Conservation (phyloP, 805 yeast species). For the Kluyveromyces siamensis region DNA sequence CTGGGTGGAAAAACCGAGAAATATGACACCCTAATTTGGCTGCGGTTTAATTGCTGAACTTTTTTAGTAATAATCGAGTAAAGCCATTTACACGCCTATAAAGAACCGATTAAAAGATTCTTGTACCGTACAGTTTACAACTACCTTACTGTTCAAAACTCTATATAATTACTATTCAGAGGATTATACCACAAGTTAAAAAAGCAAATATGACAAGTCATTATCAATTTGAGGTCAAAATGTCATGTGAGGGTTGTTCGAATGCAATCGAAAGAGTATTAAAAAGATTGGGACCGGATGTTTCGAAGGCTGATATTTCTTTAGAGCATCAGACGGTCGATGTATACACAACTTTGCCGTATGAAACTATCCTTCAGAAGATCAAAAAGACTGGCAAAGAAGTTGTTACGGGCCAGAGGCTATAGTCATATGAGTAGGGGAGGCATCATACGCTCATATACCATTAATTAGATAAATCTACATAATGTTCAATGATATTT, state of each 20-base stretch:
- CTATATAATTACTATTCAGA: no score
- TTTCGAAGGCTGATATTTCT: conserved; percentile 61
- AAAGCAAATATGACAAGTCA: conserved; percentile 33
- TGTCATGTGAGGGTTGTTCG: conserved; percentile 86
- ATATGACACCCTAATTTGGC: no score
- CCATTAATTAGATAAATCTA: no score
- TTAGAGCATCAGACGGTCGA: conserved; percentile 75
- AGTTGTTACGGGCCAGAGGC: conserved; percentile 53
- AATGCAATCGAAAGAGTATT: conserved; percentile 76
- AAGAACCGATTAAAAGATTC: no score
- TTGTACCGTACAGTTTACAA: no score
- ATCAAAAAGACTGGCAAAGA: conserved; percentile 89
- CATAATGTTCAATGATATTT: neutral
- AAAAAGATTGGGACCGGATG: conserved; percentile 57
- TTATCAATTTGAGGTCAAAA: conserved; percentile 72
- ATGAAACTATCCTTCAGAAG: conserved; percentile 70
- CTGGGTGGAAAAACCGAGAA: no score
- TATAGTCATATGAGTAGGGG: conserved; percentile 16
- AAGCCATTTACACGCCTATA: no score
- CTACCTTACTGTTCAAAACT: no score
- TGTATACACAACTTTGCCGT: conserved; percentile 56
- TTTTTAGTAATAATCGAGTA: no score
- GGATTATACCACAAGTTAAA: no score
- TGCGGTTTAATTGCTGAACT: no score
- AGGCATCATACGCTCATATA: neutral